Percentiles rank a stretch among this genome's conserved stretches.
Conservation (phyloP, 2,329 filamentous ascomycete genomes). For the Triangularia verruculosa region DNA sequence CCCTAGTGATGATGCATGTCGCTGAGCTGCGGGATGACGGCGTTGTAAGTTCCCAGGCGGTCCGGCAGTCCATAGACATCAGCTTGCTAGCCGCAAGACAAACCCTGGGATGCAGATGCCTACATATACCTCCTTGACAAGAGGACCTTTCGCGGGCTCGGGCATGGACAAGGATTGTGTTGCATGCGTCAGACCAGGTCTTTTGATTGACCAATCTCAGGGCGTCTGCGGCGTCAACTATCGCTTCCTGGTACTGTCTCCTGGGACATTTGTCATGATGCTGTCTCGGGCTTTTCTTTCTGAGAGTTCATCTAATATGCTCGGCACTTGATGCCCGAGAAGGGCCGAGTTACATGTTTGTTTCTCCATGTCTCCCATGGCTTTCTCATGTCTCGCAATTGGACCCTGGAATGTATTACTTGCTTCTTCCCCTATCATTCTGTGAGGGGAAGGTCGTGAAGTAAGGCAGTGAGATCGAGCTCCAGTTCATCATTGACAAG, state of each 20-base stretch:
- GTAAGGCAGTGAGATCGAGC: no score
- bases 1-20: neutral
- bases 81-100: slow-evolving; percentile 1
- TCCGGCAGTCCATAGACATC: neutral
- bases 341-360: neutral
- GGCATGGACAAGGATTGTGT: neutral
- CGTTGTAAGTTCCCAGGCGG: neutral
- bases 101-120: neutral
- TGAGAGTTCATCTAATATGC: neutral
- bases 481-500: no score
- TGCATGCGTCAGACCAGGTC: neutral
- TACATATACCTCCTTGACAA: neutral
- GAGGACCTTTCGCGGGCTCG: neutral
- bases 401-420: neutral
- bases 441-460: no score
- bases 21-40: slow-evolving; percentile 8
- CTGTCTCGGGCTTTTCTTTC: neutral
- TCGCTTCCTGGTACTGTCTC: neutral
- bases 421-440: neutral
- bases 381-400: neutral
- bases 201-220: neutral
- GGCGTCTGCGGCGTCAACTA: neutral
- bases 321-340: neutral
- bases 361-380: neutral
- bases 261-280: neutral